A percentile compares a stretch with the other conserved stretches of the same genome.
Evolutionary conservation across 441 rosid genomes (phyloP).

Genomic region (Gossypium davidsonii): DNA sequence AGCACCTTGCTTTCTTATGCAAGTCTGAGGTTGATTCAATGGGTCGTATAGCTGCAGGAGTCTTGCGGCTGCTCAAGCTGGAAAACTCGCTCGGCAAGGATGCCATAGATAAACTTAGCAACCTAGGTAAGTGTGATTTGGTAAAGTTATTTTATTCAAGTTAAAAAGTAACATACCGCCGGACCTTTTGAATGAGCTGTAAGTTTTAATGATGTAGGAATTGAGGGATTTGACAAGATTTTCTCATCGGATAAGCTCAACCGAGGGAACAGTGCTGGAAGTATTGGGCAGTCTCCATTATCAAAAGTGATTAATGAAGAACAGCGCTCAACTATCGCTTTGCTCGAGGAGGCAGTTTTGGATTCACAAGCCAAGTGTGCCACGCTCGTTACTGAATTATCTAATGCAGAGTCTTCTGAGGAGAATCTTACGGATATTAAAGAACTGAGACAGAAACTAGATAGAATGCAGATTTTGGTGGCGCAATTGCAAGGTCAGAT

Average conservation of each 20-base stretch:
- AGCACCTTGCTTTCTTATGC: slow-evolving; percentile 70
- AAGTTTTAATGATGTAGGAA: slow-evolving; percentile 44
- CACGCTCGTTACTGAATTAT: slow-evolving; percentile 33
- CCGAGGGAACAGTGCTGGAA: slow-evolving; percentile 35
- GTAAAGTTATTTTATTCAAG: background rate
- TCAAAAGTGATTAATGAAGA: slow-evolving; percentile 24
- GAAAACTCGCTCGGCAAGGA: slow-evolving; percentile 75
- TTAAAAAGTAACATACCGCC: background rate
- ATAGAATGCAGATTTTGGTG: slow-evolving; percentile 55
- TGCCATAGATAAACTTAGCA: slow-evolving; percentile 79
- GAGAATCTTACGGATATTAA: slow-evolving; percentile 34
- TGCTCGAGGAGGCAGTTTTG: slow-evolving; percentile 60
- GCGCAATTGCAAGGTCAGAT: slow-evolving; percentile 54
- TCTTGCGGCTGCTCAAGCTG: slow-evolving; percentile 75
- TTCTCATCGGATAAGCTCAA: slow-evolving; percentile 48
- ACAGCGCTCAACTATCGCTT: slow-evolving; percentile 38
- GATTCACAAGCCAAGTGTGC: slow-evolving; percentile 65
- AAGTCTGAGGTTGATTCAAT: slow-evolving; percentile 85
- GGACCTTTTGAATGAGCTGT: background rate
- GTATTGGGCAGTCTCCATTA: slow-evolving; percentile 28
- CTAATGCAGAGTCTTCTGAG: slow-evolving; percentile 32
- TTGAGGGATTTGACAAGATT: slow-evolving; percentile 71
- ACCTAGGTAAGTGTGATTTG: slow-evolving; percentile 58
- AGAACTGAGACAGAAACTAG: slow-evolving; percentile 60
- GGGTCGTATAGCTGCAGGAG: slow-evolving; percentile 87